Conservation (phyloP, 2,329 filamentous ascomycete genomes). For the Exophiala xenobiotica region DNA sequence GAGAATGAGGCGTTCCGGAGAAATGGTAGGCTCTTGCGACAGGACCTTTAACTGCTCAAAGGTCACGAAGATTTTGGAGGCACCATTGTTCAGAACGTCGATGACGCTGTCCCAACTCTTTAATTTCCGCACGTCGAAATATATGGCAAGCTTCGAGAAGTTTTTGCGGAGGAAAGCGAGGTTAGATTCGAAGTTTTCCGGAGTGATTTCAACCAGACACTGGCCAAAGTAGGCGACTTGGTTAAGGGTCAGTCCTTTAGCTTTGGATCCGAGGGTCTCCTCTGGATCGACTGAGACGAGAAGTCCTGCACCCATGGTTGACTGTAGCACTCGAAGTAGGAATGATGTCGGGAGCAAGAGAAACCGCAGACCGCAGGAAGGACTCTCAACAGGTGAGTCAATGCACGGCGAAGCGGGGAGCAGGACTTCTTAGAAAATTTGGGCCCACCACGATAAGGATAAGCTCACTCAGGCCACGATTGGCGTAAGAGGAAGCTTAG, state of each 20-base stretch:
- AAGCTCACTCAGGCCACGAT: too few species aligned
- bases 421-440: not conserved
- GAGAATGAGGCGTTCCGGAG: conserved; percentile 58
- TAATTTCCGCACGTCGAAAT: conserved; percentile 73
- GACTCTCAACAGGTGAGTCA: not conserved
- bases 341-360: not conserved
- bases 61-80: conserved; percentile 78
- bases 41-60: conserved; percentile 64
- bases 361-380: conserved; percentile 2
- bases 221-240: conserved; percentile 60
- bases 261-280: conserved; percentile 19
- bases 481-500: not conserved
- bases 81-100: conserved; percentile 79
- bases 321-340: not conserved
- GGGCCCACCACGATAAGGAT: not conserved
- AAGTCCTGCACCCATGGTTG: conserved; percentile 24
- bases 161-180: conserved; percentile 57
- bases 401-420: not conserved
- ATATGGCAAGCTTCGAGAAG: conserved; percentile 59
- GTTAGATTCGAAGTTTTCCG: conserved; percentile 48
- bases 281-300: conserved; percentile 24
- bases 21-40: conserved; percentile 51
- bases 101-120: conserved; percentile 70
- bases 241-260: conserved; percentile 52
- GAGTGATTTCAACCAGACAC: conserved; percentile 55